These are phyloP conservation scores for Colletotrichum siamense DNA, from an alignment of 2,329 filamentous ascomycete genomes.

Conservation along the genomic window DNA sequence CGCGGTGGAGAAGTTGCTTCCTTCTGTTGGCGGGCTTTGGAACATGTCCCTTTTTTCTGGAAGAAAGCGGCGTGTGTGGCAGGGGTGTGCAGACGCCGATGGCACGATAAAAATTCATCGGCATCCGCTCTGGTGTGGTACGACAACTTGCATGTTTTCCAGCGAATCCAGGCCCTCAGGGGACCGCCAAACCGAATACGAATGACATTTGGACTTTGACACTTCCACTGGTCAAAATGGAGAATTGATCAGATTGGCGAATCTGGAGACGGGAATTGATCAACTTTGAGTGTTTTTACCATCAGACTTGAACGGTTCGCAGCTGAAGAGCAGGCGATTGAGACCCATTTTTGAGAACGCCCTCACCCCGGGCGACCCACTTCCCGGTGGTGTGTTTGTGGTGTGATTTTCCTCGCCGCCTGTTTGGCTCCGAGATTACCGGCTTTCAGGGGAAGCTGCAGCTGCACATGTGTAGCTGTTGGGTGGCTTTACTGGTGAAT, in stretches of 20 bases:
- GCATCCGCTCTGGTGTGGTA: slow-evolving; percentile 18
- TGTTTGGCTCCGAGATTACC: slow-evolving; percentile 7
- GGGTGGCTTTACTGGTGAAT: neutral
- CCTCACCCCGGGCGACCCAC: slow-evolving; percentile 14
- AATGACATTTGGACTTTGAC: neutral
- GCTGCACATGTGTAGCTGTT: neutral
- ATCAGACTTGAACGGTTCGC: neutral
- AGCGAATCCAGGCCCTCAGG: neutral
- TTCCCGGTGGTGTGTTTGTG: slow-evolving; percentile 20
- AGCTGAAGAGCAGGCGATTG: neutral
- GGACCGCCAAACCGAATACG: slow-evolving; percentile 8
- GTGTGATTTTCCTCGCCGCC: slow-evolving; percentile 11
- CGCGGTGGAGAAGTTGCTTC: neutral
- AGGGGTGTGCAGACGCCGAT: slow-evolving; percentile 15
- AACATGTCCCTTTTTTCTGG: neutral
- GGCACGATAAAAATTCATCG: slow-evolving; percentile 15
- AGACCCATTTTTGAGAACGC: neutral
- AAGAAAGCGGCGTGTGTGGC: neutral
- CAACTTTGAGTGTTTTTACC: neutral
- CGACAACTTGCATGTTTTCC: slow-evolving; percentile 2
- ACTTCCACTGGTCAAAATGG: neutral
- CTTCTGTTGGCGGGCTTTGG: slow-evolving; percentile 12
- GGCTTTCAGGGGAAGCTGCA: neutral
- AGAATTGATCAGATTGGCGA: slow-evolving; percentile 1
- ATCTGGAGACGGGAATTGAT: slow-evolving; percentile 1